Conservation (phyloP, 1,284 basidiomycete genomes). For the Stereum hirsutum region DNA sequence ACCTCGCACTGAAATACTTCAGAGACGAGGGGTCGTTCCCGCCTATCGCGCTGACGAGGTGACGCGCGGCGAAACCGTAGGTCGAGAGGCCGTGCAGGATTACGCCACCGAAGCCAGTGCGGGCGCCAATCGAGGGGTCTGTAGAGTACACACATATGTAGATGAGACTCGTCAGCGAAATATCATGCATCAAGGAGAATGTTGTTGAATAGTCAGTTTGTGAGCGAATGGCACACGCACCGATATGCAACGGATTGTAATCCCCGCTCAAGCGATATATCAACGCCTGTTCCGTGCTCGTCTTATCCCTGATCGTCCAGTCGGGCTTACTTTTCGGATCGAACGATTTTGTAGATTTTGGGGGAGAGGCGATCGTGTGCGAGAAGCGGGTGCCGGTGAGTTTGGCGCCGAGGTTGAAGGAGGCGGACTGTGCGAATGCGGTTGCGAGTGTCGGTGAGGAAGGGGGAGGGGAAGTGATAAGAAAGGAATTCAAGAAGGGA, state of each 20-base stretch:
- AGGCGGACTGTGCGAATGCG: constrained; percentile 49
- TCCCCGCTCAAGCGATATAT: constrained; percentile 77
- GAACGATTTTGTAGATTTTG: constrained; percentile 56
- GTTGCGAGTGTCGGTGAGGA: constrained; percentile 4
- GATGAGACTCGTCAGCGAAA: not conserved
- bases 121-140: constrained; percentile 67
- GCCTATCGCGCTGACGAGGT: constrained; percentile 53
- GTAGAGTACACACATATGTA: constrained; percentile 4
- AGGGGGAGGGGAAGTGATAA: no score
- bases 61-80: constrained; percentile 72
- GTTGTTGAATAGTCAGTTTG: not conserved
- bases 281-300: constrained; percentile 67
- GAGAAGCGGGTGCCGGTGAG: constrained; percentile 59
- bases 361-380: constrained; percentile 59
- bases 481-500: not conserved
- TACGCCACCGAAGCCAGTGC: constrained; percentile 68
- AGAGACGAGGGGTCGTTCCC: constrained; percentile 51
- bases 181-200: not conserved
- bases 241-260: constrained; percentile 81
- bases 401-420: constrained; percentile 71
- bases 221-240: constrained; percentile 25
- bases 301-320: constrained; percentile 60
- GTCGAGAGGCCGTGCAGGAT: constrained; percentile 79
- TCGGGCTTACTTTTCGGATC: constrained; percentile 64
- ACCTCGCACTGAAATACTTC: constrained; percentile 60